Evolutionary conservation across 2,329 filamentous ascomycete genomes (phyloP), one percentile per base, ranked within the genome.

Genomic region (Stachybotrys echinatus): DNA sequence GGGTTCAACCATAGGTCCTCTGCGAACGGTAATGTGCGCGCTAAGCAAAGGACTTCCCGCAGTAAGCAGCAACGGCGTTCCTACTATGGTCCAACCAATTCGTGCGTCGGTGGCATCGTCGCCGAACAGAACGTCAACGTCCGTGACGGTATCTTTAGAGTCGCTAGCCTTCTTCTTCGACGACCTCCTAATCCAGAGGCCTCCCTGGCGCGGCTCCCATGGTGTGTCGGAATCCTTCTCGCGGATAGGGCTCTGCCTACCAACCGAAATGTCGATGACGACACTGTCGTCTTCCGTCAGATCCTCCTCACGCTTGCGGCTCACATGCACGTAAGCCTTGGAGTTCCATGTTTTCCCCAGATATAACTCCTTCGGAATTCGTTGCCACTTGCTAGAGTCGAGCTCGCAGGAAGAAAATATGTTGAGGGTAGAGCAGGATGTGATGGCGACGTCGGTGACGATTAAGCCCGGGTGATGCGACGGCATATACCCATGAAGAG

Each of bases 81-180:
- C 86, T 47, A 83, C 84, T 42, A 96, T 78, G 51, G 84, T 75
- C 94, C 95, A 99, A 23, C 88, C 88, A 2, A 85, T 81, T 50
- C 94, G 83, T 5, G 90, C 92, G 65, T 99, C 94, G 27, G 92
- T 89, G 10, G 92, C 92, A 64, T 96, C 92, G 19, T 92, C 84
- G 19, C 92, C 92, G 61, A 95, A 96, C 6, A 96, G 75, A 5
- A 96, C 83, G 63, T 96, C 92, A 6, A 96, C 75, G 4, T 85
- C 87, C 0, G 90, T 95, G 46, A 96, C 78, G 17, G 85, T 86
- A 38, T 80, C 77, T 51, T 84, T 82, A 4, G 85, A 87, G 63
- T 95, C 89, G 64, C 84, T 88, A 43, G 87, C 84, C 60, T 88
- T 83, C 55, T 81, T 79, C 63, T 85, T 88, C 23, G 80, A 75